These are phyloP conservation scores for Purshia tridentata DNA, from an alignment of 306 rosid genomes.

Conservation along the genomic window DNA sequence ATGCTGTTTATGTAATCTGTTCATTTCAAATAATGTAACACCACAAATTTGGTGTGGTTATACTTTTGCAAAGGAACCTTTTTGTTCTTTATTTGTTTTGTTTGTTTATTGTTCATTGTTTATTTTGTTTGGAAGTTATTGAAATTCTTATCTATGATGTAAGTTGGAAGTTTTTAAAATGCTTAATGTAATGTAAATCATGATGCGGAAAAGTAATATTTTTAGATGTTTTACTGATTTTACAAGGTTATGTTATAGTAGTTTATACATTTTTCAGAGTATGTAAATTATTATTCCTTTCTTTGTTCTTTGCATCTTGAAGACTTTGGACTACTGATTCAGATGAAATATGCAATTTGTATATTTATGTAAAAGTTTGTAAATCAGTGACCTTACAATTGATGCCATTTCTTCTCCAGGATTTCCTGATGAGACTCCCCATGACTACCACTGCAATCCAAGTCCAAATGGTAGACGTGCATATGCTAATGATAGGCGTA, in stretches of 20 bases:
- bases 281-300: conserved; percentile 1
- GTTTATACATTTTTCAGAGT: neutral
- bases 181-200: neutral
- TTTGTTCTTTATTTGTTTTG: neutral
- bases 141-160: no score
- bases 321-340: neutral
- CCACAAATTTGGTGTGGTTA: neutral
- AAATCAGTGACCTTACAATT: neutral
- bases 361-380: neutral
- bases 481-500: conserved; percentile 95
- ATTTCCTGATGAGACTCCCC: conserved; percentile 95
- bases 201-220: neutral
- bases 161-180: no score
- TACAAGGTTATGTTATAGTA: neutral
- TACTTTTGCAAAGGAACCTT: neutral
- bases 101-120: neutral
- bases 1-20: neutral
- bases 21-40: neutral
- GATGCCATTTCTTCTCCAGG: conserved; percentile 49
- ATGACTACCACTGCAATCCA: conserved; percentile 94
- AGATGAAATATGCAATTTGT: neutral
- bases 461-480: conserved; percentile 98
- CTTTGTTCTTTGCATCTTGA: neutral
- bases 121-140: neutral
- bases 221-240: neutral